Percentiles rank a stretch among this genome's conserved stretches.
Conservation (phyloP, 176 grass and related monocot genomes). For the Saccharum spontaneum region DNA sequence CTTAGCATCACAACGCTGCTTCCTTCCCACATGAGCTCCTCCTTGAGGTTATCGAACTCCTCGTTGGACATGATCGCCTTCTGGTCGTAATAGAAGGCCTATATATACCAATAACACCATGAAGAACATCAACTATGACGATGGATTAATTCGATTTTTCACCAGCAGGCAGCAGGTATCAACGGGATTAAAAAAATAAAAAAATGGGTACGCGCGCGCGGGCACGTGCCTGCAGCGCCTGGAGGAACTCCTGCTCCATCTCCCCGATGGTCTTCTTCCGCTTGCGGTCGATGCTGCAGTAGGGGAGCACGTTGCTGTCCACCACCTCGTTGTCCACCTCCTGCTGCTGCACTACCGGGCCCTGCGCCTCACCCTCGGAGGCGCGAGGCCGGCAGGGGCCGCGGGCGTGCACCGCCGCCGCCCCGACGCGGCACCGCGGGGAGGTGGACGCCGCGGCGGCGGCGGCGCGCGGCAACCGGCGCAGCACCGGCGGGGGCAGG, state of each 20-base stretch:
- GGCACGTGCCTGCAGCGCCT: constrained; percentile 66
- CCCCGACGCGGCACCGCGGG: constrained; percentile 11
- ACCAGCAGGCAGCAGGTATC: not conserved
- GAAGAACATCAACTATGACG: not conserved
- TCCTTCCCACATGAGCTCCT: constrained; percentile 98
- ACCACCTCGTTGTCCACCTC: constrained; percentile 36
- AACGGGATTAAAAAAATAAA: not conserved
- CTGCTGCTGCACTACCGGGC: constrained; percentile 16
- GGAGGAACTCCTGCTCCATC: constrained; percentile 92
- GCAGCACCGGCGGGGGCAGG: constrained; percentile 24
- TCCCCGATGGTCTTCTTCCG: constrained; percentile 81
- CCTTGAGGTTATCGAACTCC: constrained; percentile 94
- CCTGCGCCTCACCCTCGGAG: constrained; percentile 33
- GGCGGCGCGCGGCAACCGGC: constrained; percentile 1
- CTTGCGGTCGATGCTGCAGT: constrained; percentile 85
- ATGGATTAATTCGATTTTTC: not conserved
- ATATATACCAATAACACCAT: not conserved
- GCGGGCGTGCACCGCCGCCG: not conserved
- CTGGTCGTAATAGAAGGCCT: constrained; percentile 86
- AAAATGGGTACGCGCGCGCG: not conserved
- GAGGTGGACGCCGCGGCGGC: constrained; percentile 32
- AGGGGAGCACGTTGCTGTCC: constrained; percentile 79
- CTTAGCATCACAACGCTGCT: constrained; percentile 96
- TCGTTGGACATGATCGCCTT: constrained; percentile 88
- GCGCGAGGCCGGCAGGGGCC: constrained; percentile 9